A percentile compares a stretch with the other conserved stretches of the same genome.
Conservation (phyloP, 768 basidiomycete genomes). For the Cubamyces lactineus region DNA sequence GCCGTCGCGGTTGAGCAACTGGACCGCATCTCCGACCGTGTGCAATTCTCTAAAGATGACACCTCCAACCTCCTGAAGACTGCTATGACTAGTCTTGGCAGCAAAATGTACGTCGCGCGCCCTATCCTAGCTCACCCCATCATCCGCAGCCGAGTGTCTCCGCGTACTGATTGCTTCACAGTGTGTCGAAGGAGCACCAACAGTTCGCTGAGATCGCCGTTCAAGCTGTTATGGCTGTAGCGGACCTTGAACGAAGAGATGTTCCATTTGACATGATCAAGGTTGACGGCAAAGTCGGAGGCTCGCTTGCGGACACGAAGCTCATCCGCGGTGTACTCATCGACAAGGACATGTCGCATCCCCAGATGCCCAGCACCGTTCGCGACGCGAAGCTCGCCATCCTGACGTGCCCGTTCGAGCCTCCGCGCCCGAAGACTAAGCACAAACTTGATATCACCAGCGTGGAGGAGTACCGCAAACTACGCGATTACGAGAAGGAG, state of each 20-base stretch:
- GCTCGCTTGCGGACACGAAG: slow-evolving; percentile 91
- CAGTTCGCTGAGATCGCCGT: slow-evolving; percentile 99
- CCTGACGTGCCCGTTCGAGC: slow-evolving; percentile 98
- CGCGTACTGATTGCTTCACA: slow-evolving; percentile 36
- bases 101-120: slow-evolving; percentile 80
- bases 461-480: slow-evolving; percentile 95
- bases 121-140: neutral
- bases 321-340: slow-evolving; percentile 97
- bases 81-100: slow-evolving; percentile 94
- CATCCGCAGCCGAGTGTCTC: neutral
- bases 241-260: slow-evolving; percentile 92
- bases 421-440: slow-evolving; percentile 98
- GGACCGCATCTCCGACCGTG: slow-evolving; percentile 86
- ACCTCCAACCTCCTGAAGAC: slow-evolving; percentile 91
- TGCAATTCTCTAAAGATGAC: slow-evolving; percentile 81
- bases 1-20: slow-evolving; percentile 87
- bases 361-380: slow-evolving; percentile 92
- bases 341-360: slow-evolving; percentile 99
- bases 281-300: slow-evolving; percentile 98
- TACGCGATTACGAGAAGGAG: slow-evolving; percentile 92
- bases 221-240: slow-evolving; percentile 93
- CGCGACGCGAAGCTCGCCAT: slow-evolving; percentile 93
- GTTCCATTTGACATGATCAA: slow-evolving; percentile 99
- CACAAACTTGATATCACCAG: slow-evolving; percentile 97
- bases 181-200: slow-evolving; percentile 94